These are phyloP conservation scores for Rhizophagus clarus DNA, from an alignment of 192 early-diverging fungal species.

Conservation along the genomic window DNA sequence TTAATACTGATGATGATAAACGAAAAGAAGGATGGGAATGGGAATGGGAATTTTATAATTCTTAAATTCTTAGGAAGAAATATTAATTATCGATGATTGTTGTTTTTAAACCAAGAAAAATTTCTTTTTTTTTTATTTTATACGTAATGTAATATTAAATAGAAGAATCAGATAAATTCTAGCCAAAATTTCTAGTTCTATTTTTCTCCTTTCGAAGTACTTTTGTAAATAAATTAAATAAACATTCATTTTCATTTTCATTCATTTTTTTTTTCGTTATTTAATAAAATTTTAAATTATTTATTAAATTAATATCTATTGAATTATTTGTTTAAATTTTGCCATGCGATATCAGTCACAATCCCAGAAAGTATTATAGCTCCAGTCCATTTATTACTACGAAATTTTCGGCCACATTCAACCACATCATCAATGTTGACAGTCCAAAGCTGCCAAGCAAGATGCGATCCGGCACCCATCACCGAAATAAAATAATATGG, in stretches of 20 bases:
- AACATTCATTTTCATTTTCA: too few relatives aligned
- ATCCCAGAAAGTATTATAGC: slow-evolving; percentile 75
- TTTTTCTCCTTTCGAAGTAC: neutral
- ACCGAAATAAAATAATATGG: slow-evolving; percentile 76
- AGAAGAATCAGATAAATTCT: neutral
- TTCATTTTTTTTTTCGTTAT: too few relatives aligned
- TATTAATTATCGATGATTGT: neutral
- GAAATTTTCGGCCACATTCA: slow-evolving; percentile 78
- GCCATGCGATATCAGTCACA: slow-evolving; percentile 54
- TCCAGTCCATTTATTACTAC: slow-evolving; percentile 80
- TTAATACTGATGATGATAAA: slow-evolving; percentile 2
- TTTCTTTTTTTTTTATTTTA: neutral
- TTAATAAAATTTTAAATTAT: too few relatives aligned
- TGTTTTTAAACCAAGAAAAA: too few relatives aligned
- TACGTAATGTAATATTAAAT: neutral
- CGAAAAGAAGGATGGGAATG: neutral
- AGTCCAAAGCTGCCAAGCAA: slow-evolving; percentile 79
- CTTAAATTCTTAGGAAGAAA: neutral
- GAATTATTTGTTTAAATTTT: neutral
- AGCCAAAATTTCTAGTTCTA: neutral
- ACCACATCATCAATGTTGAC: slow-evolving; percentile 66
- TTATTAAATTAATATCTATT: too few relatives aligned
- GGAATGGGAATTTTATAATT: slow-evolving; percentile 2
- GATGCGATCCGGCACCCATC: slow-evolving; percentile 71
- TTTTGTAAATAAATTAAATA: neutral